Base-by-base conservation (phyloP, 306 rosid species). In the Crataegus laevigata region DNA sequence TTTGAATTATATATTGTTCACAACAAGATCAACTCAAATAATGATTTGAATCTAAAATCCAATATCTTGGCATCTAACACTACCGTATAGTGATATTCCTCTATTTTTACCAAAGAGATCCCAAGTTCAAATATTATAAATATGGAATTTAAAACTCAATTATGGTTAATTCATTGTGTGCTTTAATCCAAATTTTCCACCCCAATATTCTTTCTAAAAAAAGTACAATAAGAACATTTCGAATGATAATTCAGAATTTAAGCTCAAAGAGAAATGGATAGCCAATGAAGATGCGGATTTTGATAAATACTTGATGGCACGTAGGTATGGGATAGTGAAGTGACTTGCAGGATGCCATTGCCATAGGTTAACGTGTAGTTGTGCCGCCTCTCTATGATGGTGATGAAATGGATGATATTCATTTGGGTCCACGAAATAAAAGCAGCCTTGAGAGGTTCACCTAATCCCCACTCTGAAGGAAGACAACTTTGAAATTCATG, bases 351-450 rank as follows among this genome's bases (percentile, higher is more conserved):
- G 8, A 47, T 47, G 54, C 21, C 21, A 17, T 47, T 47, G 52
- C 19, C 52, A 47, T 47, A 34, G 78, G 76, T 65, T 34, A 32
- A 75, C 78, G 30, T 70, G 81, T 64, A 73, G 65, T 77, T 22
- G 38, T n/a, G 66, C 12, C 64, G 66, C 12, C 64, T 47, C 5
- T 47, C 52, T 76, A 76, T 73, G 79, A 60, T 45, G 75, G 70
- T 68, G 71, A 64, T 66, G 38, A 72, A 40, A 54, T 34, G 62
- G 82, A 11, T 29, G 86, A 76, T 34, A 58, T 67, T 43, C 4
- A 30, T 22, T 47, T 73, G 77, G 82, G 52, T 47, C 87, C 80
- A 70, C 25, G 19, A 63, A 72, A 34, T 68, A 65, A 69, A 58
- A 57, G 19, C 30, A 32, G 60, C 87, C 38, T 18, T 69, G 38